Evolutionary conservation across 2,329 filamentous ascomycete species (phyloP).

Genomic region (Penicillium sp.): DNA sequence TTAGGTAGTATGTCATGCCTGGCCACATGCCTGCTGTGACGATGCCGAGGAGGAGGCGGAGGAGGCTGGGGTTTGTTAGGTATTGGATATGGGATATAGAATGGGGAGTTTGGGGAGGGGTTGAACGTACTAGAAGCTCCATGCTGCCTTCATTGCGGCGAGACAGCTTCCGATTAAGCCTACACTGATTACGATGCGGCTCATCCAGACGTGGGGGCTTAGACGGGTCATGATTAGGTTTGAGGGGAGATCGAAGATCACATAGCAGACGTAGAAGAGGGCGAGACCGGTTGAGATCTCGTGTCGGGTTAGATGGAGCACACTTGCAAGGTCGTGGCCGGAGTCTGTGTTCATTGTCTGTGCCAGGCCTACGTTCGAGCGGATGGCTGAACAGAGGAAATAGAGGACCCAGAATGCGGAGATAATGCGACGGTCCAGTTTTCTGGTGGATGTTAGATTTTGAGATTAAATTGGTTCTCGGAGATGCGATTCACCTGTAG

Average conservation of each 20-base stretch:
- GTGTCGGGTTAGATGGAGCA: conserved; percentile 67
- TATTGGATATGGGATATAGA: background rate
- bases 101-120: background rate
- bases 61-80: conserved; percentile 47
- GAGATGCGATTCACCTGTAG: conserved; percentile 31
- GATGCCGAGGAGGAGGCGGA: conserved; percentile 79
- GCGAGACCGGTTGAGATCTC: conserved; percentile 82
- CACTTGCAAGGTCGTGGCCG: conserved; percentile 71
- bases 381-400: conserved; percentile 87
- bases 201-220: conserved; percentile 88
- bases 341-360: conserved; percentile 81
- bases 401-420: conserved; percentile 86
- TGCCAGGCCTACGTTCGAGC: conserved; percentile 88
- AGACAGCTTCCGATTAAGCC: conserved; percentile 82
- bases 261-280: conserved; percentile 89
- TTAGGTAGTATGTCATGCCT: conserved; percentile 90
- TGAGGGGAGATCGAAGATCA: conserved; percentile 83
- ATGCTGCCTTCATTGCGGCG: conserved; percentile 75
- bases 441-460: conserved; percentile 37
- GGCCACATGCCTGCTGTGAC: conserved; percentile 95
- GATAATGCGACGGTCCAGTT: conserved; percentile 59
- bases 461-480: background rate
- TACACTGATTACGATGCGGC: conserved; percentile 82
- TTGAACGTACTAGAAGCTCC: conserved; percentile 71
- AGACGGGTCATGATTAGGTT: conserved; percentile 85